Conservation (phyloP, 192 early-diverging fungal species). For the Backusella tarrabulga region DNA sequence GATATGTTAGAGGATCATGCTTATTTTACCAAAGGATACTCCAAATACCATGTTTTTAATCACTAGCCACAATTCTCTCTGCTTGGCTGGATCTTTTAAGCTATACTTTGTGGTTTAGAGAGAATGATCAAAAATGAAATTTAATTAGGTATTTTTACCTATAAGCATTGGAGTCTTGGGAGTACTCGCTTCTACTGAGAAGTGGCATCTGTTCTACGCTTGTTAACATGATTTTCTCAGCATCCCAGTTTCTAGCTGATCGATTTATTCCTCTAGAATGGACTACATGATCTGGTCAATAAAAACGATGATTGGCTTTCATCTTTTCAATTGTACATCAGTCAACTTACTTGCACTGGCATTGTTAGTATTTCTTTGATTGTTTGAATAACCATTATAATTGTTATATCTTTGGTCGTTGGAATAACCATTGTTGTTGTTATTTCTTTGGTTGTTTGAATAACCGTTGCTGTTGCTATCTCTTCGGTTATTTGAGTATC, state of each 20-base stretch:
- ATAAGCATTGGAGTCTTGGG: not conserved
- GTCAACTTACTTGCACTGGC: too few relatives aligned
- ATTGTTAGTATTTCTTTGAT: too few relatives aligned
- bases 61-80: not conserved
- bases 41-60: not conserved
- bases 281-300: not conserved
- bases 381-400: too few relatives aligned
- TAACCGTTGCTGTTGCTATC: too few relatives aligned
- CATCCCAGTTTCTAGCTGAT: not conserved
- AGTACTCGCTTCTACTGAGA: not conserved
- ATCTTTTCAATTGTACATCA: too few relatives aligned
- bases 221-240: not conserved
- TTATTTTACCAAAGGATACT: not conserved
- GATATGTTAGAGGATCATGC: not conserved
- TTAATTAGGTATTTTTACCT: not conserved
- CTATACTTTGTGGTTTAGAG: not conserved
- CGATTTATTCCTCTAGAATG: not conserved
- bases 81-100: not conserved
- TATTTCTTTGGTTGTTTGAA: too few relatives aligned
- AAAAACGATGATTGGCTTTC: not conserved
- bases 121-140: not conserved
- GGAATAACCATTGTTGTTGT: too few relatives aligned
- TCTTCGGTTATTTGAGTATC: too few relatives aligned
- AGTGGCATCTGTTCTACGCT: not conserved
- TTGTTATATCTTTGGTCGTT: too few relatives aligned